Base-by-base conservation (phyloP, 257 asterid species). In the Sherardia arvensis region DNA sequence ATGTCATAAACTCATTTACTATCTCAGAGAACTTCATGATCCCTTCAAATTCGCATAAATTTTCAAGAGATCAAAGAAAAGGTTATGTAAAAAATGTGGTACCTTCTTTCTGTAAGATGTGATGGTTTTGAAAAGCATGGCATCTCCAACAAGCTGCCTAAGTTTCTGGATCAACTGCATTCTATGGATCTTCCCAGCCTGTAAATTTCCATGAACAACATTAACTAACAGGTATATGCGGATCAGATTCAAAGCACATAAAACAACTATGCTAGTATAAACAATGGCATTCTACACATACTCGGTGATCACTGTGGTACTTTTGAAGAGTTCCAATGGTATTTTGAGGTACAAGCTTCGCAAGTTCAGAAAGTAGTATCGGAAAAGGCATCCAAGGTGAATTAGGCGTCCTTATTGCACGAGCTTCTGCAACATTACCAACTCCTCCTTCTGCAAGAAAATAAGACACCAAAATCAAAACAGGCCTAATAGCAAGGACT, bases 341-440 rank as follows among this genome's bases (percentile, higher is more conserved):
- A 7, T 64, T 59, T 18, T 66, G 67, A 18, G 74, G 66, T 53
- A 79, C 73, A 36, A 58, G 33, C 33, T 66, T 64, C 6, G 79
- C 64, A 2, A 79, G 77, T 28, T 65, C 76, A 47, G 78, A 59
- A 43, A 79, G 70, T 17, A 79, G 56, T 28, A 55, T 10, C 4
- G 79, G 29, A 70, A 79, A 67, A 8, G 81, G 72, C 69, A 79
- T 69, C 79, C 77, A 79, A 2, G 81, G 78, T 8, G 84, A 79
- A 40, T 4, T 75, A 2, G 84, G 81, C 66, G 22, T 66, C 69
- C 45, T 51, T 11, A 20, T 0, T 18, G 55, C 64, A 54, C 20
- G 51, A 43, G 51, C 51, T 43, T 40, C 10, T 53, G 36, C 34
- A 32, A 53, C 32, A 20, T 15, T 58, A 20, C 43, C 34, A 33